Conservation (phyloP, 805 yeast genomes). For the Yamadazyma laniorum region DNA sequence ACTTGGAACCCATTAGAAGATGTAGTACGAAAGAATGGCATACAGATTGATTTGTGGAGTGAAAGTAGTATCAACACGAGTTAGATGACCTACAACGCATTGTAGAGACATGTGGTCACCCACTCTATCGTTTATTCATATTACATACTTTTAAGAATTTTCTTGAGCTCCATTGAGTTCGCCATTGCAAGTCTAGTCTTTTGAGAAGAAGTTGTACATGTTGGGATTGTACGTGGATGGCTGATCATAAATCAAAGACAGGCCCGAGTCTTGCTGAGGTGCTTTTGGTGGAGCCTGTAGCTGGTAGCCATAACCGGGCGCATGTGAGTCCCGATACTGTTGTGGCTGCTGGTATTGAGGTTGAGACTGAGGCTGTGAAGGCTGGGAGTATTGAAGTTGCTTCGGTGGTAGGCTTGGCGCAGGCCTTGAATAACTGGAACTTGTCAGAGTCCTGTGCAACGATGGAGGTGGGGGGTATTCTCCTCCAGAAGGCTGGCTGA, state of each 20-base stretch:
- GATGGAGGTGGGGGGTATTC: constrained; percentile 8
- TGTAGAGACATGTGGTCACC: too few species aligned
- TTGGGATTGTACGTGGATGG: constrained; percentile 49
- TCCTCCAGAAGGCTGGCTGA: neutral
- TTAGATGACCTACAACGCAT: too few species aligned
- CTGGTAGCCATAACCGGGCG: constrained; percentile 1
- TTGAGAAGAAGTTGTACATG: constrained; percentile 44
- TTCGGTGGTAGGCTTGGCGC: constrained; percentile 15
- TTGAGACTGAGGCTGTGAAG: constrained; percentile 5
- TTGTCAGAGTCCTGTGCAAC: constrained; percentile 6
- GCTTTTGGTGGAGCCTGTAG: constrained; percentile 7
- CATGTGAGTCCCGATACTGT: neutral
- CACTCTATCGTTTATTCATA: too few species aligned
- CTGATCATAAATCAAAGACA: constrained; percentile 25
- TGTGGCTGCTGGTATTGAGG: neutral
- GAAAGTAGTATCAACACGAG: too few species aligned
- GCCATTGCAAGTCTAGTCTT: constrained; percentile 13
- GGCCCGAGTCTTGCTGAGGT: constrained; percentile 3
- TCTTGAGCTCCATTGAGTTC: too few species aligned
- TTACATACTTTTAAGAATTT: too few species aligned
- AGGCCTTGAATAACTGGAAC: constrained; percentile 8
- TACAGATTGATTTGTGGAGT: too few species aligned
- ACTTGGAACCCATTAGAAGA: too few species aligned
- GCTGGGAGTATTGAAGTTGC: constrained; percentile 5
- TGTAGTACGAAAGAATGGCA: too few species aligned